phyloP scores from a whole-genome alignment of 352 stramenopile genomes.

The Blastocystis sp. region DNA sequence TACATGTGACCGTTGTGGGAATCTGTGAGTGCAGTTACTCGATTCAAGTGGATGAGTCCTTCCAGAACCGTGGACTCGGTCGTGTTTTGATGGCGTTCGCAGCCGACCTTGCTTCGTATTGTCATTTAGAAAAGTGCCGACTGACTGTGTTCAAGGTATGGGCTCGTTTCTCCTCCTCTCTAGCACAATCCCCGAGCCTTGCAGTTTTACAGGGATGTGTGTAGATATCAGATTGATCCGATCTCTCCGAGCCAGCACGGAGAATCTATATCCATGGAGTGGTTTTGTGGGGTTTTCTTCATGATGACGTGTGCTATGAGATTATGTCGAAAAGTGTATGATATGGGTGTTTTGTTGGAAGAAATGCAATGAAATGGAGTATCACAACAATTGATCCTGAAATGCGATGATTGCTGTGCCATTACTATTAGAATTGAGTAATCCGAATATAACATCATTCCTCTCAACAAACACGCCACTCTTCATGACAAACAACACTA shows the following conservation, averaged over 20 bases:
- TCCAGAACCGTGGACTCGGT: background rate
- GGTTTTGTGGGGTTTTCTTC: background rate
- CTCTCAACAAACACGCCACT: no score
- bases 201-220: background rate
- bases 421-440: no score
- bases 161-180: background rate
- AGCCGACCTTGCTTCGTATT: background rate
- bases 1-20: background rate
- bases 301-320: constrained; percentile 24
- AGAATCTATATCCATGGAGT: background rate
- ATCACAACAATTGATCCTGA: no score
- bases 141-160: constrained; percentile 44
- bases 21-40: constrained; percentile 5
- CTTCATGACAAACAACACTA: background rate
- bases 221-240: constrained; percentile 30
- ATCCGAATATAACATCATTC: no score
- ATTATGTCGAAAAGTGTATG: constrained; percentile 6
- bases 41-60: background rate
- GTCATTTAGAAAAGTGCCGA: background rate
- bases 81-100: background rate
- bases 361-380: no score
- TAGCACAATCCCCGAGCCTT: constrained; percentile 29
- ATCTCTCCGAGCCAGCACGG: constrained; percentile 18
- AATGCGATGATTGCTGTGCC: no score
- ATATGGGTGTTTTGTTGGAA: background rate